Evolutionary conservation across 257 asterid genomes (phyloP), one percentile per base, ranked within the genome.

Genomic region (Solanum tacnaense): DNA sequence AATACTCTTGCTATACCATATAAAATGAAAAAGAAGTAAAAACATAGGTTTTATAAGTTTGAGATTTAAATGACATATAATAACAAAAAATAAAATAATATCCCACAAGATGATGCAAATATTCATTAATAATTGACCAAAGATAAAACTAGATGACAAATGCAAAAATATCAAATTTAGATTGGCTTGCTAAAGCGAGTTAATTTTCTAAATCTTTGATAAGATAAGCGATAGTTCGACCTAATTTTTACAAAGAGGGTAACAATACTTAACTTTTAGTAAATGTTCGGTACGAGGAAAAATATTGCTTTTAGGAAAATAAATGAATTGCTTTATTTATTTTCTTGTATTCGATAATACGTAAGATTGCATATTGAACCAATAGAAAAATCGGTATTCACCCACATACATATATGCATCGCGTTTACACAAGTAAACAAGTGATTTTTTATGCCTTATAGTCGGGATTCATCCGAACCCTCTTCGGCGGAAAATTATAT

Each of bases 401-500:
- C 1, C 60, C 8, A 49, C 1, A 49, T 46, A 46, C 46, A 39
- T 44, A 0, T 5, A 15, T 49, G 21, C 2, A 49, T 49, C 58
- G 3, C 1, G 21, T 49, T 49, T 46, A 2, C 58, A 46, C 58
- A 13, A 46, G 58, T 46, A 46, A 46, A 13, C 58, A 46, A 46
- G 0, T 46, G 58, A 0, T 46, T 46, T 13, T 13, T 13, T 46
- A 13, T 46, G 58, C 20, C 3, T 49, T 49, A 15, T 49, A 49
- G 21, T 15, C 21, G 8, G 3, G 60, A 2, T 5, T 49, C 8
- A 49, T 15, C 3, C 0, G 21, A 49, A 49, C 1, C 2, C 1
- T 0, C 6, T 49, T 49, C 0, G 3, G 0, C 0, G 0, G 2
- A 49, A 49, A 16, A 49, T 16, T 52, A 52, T 49, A 16, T 16